Evolutionary conservation across 1,284 basidiomycete genomes (phyloP), one percentile per base, ranked within the genome.

Genomic region (Moniliella sp.): DNA sequence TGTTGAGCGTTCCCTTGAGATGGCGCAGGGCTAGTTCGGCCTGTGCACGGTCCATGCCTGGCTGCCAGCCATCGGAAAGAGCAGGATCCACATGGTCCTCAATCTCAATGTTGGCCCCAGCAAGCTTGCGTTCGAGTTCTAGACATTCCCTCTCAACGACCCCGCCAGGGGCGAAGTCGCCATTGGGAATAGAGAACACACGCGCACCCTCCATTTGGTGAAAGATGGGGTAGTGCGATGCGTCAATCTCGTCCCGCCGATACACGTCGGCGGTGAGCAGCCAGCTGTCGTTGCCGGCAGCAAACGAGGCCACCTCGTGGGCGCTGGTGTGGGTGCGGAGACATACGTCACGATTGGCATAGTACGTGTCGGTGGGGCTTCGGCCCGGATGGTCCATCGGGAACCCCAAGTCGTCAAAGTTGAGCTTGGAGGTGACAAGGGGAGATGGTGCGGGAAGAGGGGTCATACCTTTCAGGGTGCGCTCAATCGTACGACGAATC

Each of bases 211-310:
- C 91, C 66, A 93, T 83, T 64, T 99, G 91, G 64, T 99, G 91
- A 61, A 99, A 99, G 27, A 93, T 78, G 12, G 91, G 91, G 62
- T 94, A 94, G 62, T 99, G 91, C 7, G 77, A 80, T 13, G 73
- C 71, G 64, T 99, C 91, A 45, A 99, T 97, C 64, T 97, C 91
- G 70, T 99, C 91, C 44, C 91, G 73, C 27, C 91, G 67, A 64
- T 94, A 99, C 28, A 99, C 91, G 65, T 99, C 91, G n/a, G 91
- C 86, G 1, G 84, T 80, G 30, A 97, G 68, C 18, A 97, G 67
- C 80, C 86, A 97, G 33, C 69, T 68, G 21, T 77, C 72, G 46
- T 76, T 66, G 3, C 80, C 80, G 21, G 67, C 64, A 26, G 69
- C 64, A 62, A 93, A 97, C 4, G 76, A 74, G 43, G 88, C 82